Evolutionary conservation across 1,284 basidiomycete species (phyloP), one percentile per base, ranked within the genome.

Genomic region (Ganoderma lucidum): DNA sequence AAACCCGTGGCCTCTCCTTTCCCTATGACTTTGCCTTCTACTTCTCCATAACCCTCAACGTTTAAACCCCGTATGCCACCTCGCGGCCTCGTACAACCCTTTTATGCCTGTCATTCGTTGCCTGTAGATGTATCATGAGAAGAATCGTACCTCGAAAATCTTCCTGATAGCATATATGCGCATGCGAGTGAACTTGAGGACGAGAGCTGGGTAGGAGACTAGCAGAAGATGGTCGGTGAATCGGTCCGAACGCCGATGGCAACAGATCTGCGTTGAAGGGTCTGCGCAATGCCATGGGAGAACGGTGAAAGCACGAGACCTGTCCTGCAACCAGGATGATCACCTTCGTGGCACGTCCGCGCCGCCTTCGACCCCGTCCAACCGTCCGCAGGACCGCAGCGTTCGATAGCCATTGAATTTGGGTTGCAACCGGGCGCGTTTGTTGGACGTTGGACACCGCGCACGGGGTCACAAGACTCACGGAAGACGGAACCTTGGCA

Each of bases 401-500:
- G 30, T 35, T 56, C 48, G 28, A 56, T 35, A 23, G 2, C 32
- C 53, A 14, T 56, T 56, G 53, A 23, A 17, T 35, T 32, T 23
- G 30, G 32, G 51, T 32, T 23, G 10, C 53, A 56, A 32, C 15
- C 14, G 53, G 53, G 30, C 30, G 28, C 53, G 30, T 32, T 8
- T 56, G 53, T 35, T 39, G 56, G n/a, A 37, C 8, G 30, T 56
- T 23, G 56, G 37, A n/a, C 35, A 23, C 56, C 56, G 39, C 32
- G 37, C n/a, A 30, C n/a, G 15, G 32, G 56, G 56, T 59, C 56
- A 59, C 35, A 59, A 39, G 56, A 39, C 53, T 9, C 10, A 5
- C 9, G 56, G 56, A 39, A 39, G 56, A 56, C 28, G 17, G 53
- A 56, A 56, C 56, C 10, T 59, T 59, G 56, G 9, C 56, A 59